Conservation (phyloP, 306 rosid genomes). For the Cucumis sativus region Cucumber_9930_V3 NC_026659.2:21891501-21892000, state of each 20-base stretch:
- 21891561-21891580: not conserved
- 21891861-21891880: not conserved
- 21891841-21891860: not conserved
- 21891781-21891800: not conserved
- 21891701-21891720: not conserved
- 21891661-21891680: not conserved
- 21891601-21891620: not conserved
- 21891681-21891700: not conserved
- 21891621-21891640: not conserved
- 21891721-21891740: not conserved
- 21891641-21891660: not conserved
- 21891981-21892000: not conserved
- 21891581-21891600: not conserved
- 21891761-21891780: not conserved
- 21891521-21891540: not conserved
- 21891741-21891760: not conserved
- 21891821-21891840: not conserved
- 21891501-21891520: not conserved
- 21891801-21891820: not conserved
- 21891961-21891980: not conserved
- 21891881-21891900: not conserved
- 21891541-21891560: not conserved
- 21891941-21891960: conserved; percentile 30
- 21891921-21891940: conserved; percentile 8
- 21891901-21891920: not conserved